Evolutionary conservation across 495 filamentous ascomycete species (phyloP).

Genomic region (Neurospora sp.): DNA sequence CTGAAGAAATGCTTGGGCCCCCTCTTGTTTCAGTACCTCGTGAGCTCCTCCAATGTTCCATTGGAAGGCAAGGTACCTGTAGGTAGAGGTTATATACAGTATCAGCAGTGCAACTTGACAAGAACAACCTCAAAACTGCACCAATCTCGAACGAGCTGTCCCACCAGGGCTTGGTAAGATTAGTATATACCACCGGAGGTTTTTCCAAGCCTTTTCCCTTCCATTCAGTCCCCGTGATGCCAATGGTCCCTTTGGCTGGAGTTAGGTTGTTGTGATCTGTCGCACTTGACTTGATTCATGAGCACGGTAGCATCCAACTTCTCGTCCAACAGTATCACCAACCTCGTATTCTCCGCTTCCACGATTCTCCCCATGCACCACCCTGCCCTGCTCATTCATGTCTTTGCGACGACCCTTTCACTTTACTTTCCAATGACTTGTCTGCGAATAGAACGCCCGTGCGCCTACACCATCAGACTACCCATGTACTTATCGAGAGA

Average conservation of each 20-base stretch:
- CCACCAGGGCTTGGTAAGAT: neutral
- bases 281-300: neutral
- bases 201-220: neutral
- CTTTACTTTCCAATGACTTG: neutral
- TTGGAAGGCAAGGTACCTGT: neutral
- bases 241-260: neutral
- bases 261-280: neutral
- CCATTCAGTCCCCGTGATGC: neutral
- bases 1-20: neutral
- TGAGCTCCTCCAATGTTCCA: neutral
- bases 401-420: neutral
- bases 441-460: neutral
- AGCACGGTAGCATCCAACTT: neutral
- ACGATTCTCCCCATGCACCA: neutral
- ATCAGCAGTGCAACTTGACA: neutral
- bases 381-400: neutral
- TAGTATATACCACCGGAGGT: neutral
- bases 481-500: neutral
- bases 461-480: neutral
- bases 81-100: neutral
- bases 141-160: neutral
- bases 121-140: neutral
- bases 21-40: neutral
- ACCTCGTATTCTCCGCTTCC: neutral
- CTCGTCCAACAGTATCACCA: neutral